phyloP scores from a whole-genome alignment of 306 rosid species.

The Echinosophora koreensis region DNA sequence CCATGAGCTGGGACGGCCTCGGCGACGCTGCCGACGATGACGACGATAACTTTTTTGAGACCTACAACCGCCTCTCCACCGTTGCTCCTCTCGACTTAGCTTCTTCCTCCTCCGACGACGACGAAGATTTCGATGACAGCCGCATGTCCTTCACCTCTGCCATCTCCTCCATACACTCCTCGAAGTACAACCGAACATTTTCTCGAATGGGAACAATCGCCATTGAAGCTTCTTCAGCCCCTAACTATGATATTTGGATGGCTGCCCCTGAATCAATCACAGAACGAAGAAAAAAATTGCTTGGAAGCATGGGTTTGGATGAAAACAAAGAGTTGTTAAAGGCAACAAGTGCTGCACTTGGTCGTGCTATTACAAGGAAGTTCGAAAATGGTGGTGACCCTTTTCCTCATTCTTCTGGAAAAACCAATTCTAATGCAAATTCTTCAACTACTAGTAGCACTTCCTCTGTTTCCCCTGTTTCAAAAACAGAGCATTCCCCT shows the following conservation, averaged over 20 bases:
- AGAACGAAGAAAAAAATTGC: slow-evolving; percentile 63
- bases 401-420: neutral
- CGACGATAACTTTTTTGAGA: slow-evolving; percentile 62
- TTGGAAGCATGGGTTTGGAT: slow-evolving; percentile 75
- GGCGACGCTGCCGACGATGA: slow-evolving; percentile 59
- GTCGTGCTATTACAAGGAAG: slow-evolving; percentile 47
- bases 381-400: slow-evolving; percentile 21
- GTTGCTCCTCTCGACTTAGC: slow-evolving; percentile 49
- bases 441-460: neutral
- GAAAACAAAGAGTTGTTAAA: slow-evolving; percentile 52
- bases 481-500: slow-evolving; percentile 7
- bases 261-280: slow-evolving; percentile 72
- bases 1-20: slow-evolving; percentile 60
- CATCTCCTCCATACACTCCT: slow-evolving; percentile 52
- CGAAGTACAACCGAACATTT: slow-evolving; percentile 20
- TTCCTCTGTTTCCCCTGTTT: neutral
- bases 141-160: slow-evolving; percentile 72
- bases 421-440: neutral
- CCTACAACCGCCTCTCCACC: slow-evolving; percentile 59
- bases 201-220: neutral
- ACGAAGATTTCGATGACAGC: slow-evolving; percentile 53
- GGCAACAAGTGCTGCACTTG: slow-evolving; percentile 34
- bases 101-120: slow-evolving; percentile 68
- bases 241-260: slow-evolving; percentile 82
- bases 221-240: neutral